These are phyloP conservation scores for Arctostaphylos glauca DNA, from an alignment of 148 eudicot species.

Conservation along the genomic window DNA sequence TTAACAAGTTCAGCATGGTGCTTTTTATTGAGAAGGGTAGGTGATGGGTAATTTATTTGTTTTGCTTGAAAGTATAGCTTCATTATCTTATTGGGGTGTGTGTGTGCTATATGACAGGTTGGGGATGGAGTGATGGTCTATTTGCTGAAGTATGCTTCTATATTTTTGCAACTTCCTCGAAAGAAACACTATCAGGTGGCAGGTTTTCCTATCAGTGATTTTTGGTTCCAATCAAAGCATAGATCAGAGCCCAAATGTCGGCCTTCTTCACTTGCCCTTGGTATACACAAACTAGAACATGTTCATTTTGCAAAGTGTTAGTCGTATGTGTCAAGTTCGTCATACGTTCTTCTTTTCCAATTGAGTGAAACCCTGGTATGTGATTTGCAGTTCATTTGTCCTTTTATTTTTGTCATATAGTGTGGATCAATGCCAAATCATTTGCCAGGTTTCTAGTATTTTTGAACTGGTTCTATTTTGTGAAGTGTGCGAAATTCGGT, in stretches of 20 bases:
- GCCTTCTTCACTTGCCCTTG: constrained; percentile 27
- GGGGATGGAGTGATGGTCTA: constrained; percentile 75
- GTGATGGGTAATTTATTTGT: constrained; percentile 15
- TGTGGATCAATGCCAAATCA: background rate
- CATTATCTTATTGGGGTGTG: background rate
- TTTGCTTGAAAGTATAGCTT: background rate
- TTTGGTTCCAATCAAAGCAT: constrained; percentile 26
- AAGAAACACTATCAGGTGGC: constrained; percentile 66
- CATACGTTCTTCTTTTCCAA: background rate
- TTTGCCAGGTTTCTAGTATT: background rate
- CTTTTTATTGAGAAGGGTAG: constrained; percentile 56
- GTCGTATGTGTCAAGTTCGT: background rate
- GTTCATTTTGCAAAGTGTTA: background rate
- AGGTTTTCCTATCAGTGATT: constrained; percentile 52
- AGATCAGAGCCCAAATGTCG: constrained; percentile 17
- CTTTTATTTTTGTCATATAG: background rate
- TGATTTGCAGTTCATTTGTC: background rate
- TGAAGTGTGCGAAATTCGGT: background rate
- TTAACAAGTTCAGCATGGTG: constrained; percentile 62
- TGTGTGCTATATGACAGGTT: constrained; percentile 33
- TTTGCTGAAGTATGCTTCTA: constrained; percentile 55
- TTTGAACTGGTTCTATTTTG: background rate
- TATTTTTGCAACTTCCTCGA: constrained; percentile 60
- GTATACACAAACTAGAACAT: constrained; percentile 25
- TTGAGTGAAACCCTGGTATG: background rate